These are phyloP conservation scores for Trametes cinnabarina DNA, from an alignment of 768 basidiomycete species.

Conservation along the genomic window DNA sequence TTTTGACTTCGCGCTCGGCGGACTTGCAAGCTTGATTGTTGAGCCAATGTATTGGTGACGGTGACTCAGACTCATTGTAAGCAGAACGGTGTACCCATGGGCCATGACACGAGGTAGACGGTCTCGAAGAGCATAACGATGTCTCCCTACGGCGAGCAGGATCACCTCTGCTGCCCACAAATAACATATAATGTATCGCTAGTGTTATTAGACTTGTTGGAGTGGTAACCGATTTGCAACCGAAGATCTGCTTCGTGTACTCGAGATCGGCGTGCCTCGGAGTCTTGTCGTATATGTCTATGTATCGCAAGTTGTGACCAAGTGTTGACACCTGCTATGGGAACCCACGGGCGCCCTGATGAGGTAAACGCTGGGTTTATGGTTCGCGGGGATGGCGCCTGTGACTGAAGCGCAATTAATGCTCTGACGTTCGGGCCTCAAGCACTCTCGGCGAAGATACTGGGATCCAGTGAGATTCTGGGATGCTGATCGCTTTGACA, in stretches of 20 bases:
- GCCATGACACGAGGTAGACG: neutral
- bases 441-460: neutral
- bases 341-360: too few species aligned
- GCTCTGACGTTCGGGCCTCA: neutral
- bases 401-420: neutral
- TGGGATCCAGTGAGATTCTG: too few species aligned
- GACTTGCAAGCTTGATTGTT: neutral
- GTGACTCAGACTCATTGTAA: neutral
- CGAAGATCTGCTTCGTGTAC: slow-evolving; percentile 4
- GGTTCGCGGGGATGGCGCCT: too few species aligned
- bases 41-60: neutral
- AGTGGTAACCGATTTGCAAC: slow-evolving; percentile 12
- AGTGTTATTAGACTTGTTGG: slow-evolving; percentile 7
- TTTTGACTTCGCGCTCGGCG: neutral
- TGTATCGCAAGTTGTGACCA: too few species aligned
- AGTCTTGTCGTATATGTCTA: too few species aligned
- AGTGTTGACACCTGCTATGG: slow-evolving; percentile 5
- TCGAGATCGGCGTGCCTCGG: neutral
- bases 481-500: too few species aligned
- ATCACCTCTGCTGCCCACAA: too few species aligned
- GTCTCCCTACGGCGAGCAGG: neutral
- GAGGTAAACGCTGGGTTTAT: neutral
- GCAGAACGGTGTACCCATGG: neutral
- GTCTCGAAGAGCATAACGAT: neutral
- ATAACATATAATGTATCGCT: slow-evolving; percentile 2